A percentile compares a stretch with the other conserved stretches of the same genome.
Conservation (phyloP, 495 filamentous ascomycete species). For the Tirmania nivea region DNA sequence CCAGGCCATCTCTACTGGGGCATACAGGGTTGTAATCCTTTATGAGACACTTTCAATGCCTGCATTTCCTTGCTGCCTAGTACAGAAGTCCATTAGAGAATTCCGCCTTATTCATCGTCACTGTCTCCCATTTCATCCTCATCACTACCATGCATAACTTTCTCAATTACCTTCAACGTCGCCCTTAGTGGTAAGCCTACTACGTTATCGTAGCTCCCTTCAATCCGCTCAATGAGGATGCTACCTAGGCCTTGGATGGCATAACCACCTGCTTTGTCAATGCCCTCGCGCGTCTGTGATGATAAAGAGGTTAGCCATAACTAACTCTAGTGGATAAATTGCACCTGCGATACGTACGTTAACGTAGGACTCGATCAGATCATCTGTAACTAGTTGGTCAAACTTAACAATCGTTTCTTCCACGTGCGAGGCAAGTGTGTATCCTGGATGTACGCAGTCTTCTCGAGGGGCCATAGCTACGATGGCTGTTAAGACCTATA, state of each 20-base stretch:
- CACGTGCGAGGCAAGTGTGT: constrained; percentile 54
- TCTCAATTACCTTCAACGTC: constrained; percentile 66
- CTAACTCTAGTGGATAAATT: neutral
- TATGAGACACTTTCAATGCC: too few relatives aligned
- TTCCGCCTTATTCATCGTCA: too few relatives aligned
- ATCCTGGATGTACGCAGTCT: constrained; percentile 58
- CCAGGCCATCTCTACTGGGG: too few relatives aligned
- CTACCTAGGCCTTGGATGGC: constrained; percentile 77
- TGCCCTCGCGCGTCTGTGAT: constrained; percentile 55
- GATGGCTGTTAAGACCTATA: constrained; percentile 48
- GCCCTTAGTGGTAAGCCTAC: constrained; percentile 75
- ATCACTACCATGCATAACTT: constrained; percentile 38
- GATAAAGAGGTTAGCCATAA: constrained; percentile 11
- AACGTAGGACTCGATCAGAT: constrained; percentile 70
- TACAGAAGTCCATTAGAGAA: too few relatives aligned
- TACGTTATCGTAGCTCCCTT: constrained; percentile 85
- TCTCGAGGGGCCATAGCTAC: constrained; percentile 58
- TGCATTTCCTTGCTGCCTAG: too few relatives aligned
- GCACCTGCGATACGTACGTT: neutral
- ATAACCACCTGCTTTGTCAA: constrained; percentile 91
- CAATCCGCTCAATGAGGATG: constrained; percentile 65
- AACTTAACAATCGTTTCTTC: constrained; percentile 80
- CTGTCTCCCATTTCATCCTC: constrained; percentile 22
- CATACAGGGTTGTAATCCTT: too few relatives aligned
- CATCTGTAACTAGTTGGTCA: constrained; percentile 50